Conservation (phyloP, 345 rosid species). For the Pistacia integerrima region DNA sequence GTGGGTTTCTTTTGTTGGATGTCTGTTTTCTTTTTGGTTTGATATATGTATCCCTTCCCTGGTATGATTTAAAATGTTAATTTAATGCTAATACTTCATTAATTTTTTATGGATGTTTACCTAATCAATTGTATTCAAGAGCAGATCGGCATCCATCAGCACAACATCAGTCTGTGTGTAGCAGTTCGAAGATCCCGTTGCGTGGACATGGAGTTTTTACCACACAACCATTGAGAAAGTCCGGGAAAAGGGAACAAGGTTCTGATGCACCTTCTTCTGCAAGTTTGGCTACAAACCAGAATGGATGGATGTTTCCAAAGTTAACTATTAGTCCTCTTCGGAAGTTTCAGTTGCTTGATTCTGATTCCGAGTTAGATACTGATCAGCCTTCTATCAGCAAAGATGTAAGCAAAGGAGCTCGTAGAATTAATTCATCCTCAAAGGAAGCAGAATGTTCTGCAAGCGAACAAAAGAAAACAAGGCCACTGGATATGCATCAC, state of each 20-base stretch:
- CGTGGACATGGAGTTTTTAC: conserved; percentile 42
- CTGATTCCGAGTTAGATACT: conserved; percentile 60
- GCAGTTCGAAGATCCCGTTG: conserved; percentile 70
- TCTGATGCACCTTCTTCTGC: conserved; percentile 44
- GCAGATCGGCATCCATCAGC: conserved; percentile 47
- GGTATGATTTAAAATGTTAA: not conserved
- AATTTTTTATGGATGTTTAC: not conserved
- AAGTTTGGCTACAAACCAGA: conserved; percentile 35
- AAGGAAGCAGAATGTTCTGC: conserved; percentile 29
- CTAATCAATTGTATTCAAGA: conserved; percentile 16
- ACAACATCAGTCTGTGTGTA: conserved; percentile 47
- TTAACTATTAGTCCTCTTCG: conserved; percentile 76
- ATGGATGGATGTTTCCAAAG: conserved; percentile 46
- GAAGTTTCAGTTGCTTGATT: conserved; percentile 77
- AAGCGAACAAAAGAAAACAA: conserved; percentile 39
- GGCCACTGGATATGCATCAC: conserved; percentile 20
- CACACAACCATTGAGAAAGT: conserved; percentile 39
- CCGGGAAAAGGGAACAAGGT: conserved; percentile 35
- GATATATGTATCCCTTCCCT: too few relatives aligned
- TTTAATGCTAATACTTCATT: not conserved
- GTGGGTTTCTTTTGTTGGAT: not conserved
- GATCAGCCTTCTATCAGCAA: conserved; percentile 39
- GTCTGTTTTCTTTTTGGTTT: not conserved
- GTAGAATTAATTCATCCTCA: conserved; percentile 24
- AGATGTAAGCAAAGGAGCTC: conserved; percentile 32